Conservation (phyloP, 2,329 filamentous ascomycete genomes). For the Elsinoe arachidis region DNA sequence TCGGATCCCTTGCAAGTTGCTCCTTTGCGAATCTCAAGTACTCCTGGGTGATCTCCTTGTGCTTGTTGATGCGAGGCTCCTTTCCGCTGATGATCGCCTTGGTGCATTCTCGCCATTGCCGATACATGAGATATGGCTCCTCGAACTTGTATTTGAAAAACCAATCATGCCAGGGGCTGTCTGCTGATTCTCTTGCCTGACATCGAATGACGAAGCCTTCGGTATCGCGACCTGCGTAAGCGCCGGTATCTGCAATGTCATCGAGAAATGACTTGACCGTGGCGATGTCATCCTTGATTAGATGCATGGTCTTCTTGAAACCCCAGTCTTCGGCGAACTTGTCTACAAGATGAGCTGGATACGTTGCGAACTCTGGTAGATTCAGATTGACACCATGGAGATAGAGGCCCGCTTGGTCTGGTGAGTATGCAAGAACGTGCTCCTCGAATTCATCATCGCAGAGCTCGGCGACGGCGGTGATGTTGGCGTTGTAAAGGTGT, state of each 20-base stretch:
- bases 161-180: constrained; percentile 70
- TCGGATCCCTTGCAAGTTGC: constrained; percentile 59
- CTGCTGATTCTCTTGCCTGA: constrained; percentile 50
- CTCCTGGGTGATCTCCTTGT: constrained; percentile 79
- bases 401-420: constrained; percentile 79
- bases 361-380: constrained; percentile 81
- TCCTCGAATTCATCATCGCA: constrained; percentile 96
- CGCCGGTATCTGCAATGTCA: constrained; percentile 74
- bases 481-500: constrained; percentile 69
- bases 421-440: constrained; percentile 83
- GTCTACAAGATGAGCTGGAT: constrained; percentile 74
- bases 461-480: constrained; percentile 90
- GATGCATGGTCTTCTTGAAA: constrained; percentile 78
- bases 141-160: constrained; percentile 99
- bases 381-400: constrained; percentile 96
- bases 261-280: constrained; percentile 76
- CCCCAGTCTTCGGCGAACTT: constrained; percentile 83
- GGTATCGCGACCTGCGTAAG: constrained; percentile 83
- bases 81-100: constrained; percentile 74
- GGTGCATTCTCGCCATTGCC: constrained; percentile 96
- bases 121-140: constrained; percentile 96
- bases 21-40: constrained; percentile 76
- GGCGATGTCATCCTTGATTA: constrained; percentile 64
- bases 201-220: constrained; percentile 96
- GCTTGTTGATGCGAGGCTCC: constrained; percentile 72